Percentiles rank a stretch among this genome's conserved stretches.
These are phyloP conservation scores for Geranium brycei DNA, from an alignment of 345 rosid genomes.

Conservation along the genomic window DNA sequence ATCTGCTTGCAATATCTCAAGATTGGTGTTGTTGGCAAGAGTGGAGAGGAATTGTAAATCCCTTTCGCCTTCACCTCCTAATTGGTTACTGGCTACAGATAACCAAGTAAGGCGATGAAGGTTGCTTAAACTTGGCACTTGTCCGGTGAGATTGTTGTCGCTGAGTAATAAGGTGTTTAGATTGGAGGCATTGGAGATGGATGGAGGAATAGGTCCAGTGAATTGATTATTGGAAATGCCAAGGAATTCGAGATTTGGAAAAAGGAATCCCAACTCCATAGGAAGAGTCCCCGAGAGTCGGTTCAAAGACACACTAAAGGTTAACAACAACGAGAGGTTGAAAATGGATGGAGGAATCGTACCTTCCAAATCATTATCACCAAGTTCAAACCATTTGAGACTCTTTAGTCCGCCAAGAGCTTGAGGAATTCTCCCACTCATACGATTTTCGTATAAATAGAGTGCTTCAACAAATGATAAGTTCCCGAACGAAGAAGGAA, in stretches of 20 bases:
- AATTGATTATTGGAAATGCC: background rate
- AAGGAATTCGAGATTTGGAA: slow-evolving; percentile 6
- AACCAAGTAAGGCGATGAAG: background rate
- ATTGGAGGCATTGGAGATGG: slow-evolving; percentile 15
- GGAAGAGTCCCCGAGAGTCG: slow-evolving; percentile 14
- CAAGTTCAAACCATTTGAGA: background rate
- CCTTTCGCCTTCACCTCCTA: slow-evolving; percentile 5
- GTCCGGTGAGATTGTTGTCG: slow-evolving; percentile 6
- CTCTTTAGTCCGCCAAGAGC: slow-evolving; percentile 1
- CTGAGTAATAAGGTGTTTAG: background rate
- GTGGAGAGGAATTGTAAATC: slow-evolving; percentile 7
- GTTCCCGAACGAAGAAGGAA: background rate
- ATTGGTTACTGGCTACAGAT: background rate
- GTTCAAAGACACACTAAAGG: background rate
- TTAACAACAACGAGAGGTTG: slow-evolving; percentile 9
- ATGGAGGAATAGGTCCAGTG: slow-evolving; percentile 9
- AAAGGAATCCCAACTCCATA: slow-evolving; percentile 5
- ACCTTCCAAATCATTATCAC: slow-evolving; percentile 9
- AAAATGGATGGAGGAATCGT: slow-evolving; percentile 10
- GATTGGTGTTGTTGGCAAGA: background rate
- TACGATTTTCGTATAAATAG: background rate
- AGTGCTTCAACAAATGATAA: background rate
- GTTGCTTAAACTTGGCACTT: slow-evolving; percentile 6
- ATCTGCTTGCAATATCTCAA: background rate
- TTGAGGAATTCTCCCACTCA: slow-evolving; percentile 11